phyloP scores from a whole-genome alignment of 1,284 basidiomycete genomes.

The Cutaneotrichosporon sp. region DNA sequence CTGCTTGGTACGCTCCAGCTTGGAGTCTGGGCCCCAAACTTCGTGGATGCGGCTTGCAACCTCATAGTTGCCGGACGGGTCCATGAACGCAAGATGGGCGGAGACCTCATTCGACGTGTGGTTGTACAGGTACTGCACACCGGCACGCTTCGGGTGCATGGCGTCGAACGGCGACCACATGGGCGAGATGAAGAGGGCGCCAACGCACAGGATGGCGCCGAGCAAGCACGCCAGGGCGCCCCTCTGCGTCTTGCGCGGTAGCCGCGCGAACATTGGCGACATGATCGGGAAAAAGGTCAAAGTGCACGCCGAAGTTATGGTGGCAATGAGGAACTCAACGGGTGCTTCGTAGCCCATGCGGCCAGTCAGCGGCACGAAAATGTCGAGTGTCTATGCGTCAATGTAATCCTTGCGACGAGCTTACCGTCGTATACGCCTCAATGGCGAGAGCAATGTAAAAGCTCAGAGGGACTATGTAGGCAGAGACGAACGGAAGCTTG shows the following conservation, averaged over 20 bases:
- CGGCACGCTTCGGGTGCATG: conserved; percentile 83
- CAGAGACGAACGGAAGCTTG: conserved; percentile 40
- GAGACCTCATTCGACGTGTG: conserved; percentile 66
- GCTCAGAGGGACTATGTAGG: conserved; percentile 62
- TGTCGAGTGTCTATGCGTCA: conserved; percentile 55
- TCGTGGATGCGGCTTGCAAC: conserved; percentile 65
- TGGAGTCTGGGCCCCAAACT: conserved; percentile 45
- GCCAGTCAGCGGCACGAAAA: conserved; percentile 85
- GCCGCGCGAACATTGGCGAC: conserved; percentile 65
- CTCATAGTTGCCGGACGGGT: conserved; percentile 48
- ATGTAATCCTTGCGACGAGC: conserved; percentile 7
- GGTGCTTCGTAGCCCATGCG: conserved; percentile 65
- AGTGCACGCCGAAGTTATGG: conserved; percentile 59
- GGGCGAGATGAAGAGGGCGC: conserved; percentile 60
- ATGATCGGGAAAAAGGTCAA: conserved; percentile 59
- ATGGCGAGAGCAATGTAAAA: conserved; percentile 64
- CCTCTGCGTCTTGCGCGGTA: conserved; percentile 54
- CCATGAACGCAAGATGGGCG: conserved; percentile 76
- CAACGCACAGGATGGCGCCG: conserved; percentile 51
- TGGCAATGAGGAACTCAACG: conserved; percentile 82
- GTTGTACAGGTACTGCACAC: conserved; percentile 81
- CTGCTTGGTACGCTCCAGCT: conserved; percentile 25
- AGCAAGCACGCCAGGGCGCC: conserved; percentile 53
- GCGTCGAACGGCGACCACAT: conserved; percentile 66
- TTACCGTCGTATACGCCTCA: conserved; percentile 62